Percentiles rank a stretch among this genome's conserved stretches.
These are phyloP conservation scores for Cicer yamashitae DNA, from an alignment of 306 rosid genomes.

Conservation along the genomic window DNA sequence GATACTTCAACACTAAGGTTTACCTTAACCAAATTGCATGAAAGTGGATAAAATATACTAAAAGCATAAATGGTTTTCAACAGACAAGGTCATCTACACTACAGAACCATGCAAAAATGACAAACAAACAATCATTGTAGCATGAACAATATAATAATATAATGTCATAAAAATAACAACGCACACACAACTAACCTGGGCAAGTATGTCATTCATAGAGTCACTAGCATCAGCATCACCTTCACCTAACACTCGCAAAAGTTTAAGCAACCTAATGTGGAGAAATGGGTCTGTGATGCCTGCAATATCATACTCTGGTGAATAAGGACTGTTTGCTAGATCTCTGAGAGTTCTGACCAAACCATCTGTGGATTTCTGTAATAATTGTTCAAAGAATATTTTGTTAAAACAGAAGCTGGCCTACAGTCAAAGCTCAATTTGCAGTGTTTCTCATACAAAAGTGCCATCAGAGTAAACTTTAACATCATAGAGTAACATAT, in stretches of 20 bases:
- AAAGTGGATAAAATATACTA: conserved; percentile 38
- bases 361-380: conserved; percentile 88
- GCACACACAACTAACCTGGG: conserved; percentile 71
- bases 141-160: conserved; percentile 26
- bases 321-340: conserved; percentile 86
- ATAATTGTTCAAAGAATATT: conserved; percentile 45
- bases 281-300: conserved; percentile 98
- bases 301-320: conserved; percentile 95
- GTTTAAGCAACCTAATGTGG: conserved; percentile 88
- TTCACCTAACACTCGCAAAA: conserved; percentile 90
- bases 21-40: conserved; percentile 14
- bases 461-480: conserved; percentile 9
- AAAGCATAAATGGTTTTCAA: conserved; percentile 20
- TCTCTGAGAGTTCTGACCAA: conserved; percentile 89
- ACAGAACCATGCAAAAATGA: conserved; percentile 33
- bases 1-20: conserved; percentile 1
- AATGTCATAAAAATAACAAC: conserved; percentile 20
- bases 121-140: conserved; percentile 22
- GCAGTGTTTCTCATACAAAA: conserved; percentile 36
- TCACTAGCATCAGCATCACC: conserved; percentile 95
- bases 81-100: conserved; percentile 22
- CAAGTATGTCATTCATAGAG: conserved; percentile 97
- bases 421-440: conserved; percentile 27
- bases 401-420: conserved; percentile 36
- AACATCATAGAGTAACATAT: conserved; percentile 26